Evolutionary conservation across 2,329 filamentous ascomycete genomes (phyloP).

Genomic region (Penicillium sp.): DNA sequence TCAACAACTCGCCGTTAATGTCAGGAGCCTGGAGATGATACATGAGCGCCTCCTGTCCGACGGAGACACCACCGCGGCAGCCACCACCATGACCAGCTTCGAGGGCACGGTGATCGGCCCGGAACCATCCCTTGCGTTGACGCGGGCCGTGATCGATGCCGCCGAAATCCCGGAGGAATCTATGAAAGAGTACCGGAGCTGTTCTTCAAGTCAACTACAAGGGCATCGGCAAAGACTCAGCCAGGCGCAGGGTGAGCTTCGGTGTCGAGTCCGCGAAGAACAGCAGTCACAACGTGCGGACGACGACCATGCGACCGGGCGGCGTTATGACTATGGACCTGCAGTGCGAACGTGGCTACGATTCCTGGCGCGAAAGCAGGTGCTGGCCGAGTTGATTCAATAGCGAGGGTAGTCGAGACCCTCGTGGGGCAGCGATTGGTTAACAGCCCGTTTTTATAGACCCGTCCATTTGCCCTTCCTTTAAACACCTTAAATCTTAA

Average conservation of each 20-base stretch:
- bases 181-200: conserved; percentile 32
- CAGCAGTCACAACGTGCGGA: conserved; percentile 47
- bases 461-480: background rate
- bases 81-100: conserved; percentile 16
- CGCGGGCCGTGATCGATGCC: conserved; percentile 41
- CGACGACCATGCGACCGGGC: conserved; percentile 49
- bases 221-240: conserved; percentile 37
- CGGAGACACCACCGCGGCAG: background rate
- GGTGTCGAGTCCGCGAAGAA: conserved; percentile 48
- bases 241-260: conserved; percentile 41
- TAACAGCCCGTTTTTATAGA: conserved; percentile 4
- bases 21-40: conserved; percentile 51
- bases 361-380: conserved; percentile 70
- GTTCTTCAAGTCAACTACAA: conserved; percentile 40
- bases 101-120: conserved; percentile 38
- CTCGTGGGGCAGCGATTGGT: conserved; percentile 33
- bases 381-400: conserved; percentile 52
- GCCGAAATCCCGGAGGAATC: conserved; percentile 36
- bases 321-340: conserved; percentile 69
- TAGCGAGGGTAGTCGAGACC: conserved; percentile 17
- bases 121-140: conserved; percentile 48
- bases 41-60: conserved; percentile 37
- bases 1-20: conserved; percentile 51
- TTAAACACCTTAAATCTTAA: background rate
- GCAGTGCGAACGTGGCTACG: conserved; percentile 73